These are phyloP conservation scores for Papiliotrema nemorosa DNA, from an alignment of 1,284 basidiomycete species.

Conservation along the genomic window DNA sequence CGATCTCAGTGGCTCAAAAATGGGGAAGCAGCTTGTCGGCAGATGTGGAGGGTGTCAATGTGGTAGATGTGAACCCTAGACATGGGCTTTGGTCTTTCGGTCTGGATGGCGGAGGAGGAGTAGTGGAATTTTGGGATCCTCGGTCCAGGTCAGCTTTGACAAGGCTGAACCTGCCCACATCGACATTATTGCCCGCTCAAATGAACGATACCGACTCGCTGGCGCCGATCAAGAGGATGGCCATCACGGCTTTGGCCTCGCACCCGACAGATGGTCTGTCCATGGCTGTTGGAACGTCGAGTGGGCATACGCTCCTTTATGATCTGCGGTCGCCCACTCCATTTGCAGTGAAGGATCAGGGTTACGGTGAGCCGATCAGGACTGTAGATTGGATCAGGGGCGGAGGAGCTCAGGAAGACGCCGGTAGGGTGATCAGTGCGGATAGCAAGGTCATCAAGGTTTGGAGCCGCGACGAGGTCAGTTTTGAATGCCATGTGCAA, in stretches of 20 bases:
- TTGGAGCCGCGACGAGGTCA: slow-evolving; percentile 79
- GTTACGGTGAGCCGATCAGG: slow-evolving; percentile 89
- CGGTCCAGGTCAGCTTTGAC: slow-evolving; percentile 63
- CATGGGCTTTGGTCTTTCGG: slow-evolving; percentile 91
- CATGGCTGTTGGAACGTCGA: slow-evolving; percentile 89
- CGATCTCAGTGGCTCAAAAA: slow-evolving; percentile 59
- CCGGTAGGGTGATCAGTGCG: slow-evolving; percentile 75
- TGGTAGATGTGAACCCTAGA: slow-evolving; percentile 87
- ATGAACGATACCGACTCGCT: slow-evolving; percentile 30
- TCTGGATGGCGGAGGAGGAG: slow-evolving; percentile 58
- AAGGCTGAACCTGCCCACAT: slow-evolving; percentile 67
- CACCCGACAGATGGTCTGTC: slow-evolving; percentile 79
- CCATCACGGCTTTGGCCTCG: slow-evolving; percentile 80
- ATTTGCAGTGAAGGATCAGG: slow-evolving; percentile 92
- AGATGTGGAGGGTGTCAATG: slow-evolving; percentile 75
- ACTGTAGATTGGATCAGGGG: slow-evolving; percentile 87
- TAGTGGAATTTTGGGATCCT: slow-evolving; percentile 95
- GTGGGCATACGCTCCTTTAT: slow-evolving; percentile 91
- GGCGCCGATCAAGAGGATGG: slow-evolving; percentile 51
- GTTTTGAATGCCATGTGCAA: slow-evolving; percentile 37
- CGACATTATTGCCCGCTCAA: slow-evolving; percentile 55
- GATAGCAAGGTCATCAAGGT: slow-evolving; percentile 95
- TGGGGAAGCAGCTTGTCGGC: slow-evolving; percentile 53
- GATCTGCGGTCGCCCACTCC: slow-evolving; percentile 82
- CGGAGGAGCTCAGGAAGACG: slow-evolving; percentile 72